These are phyloP conservation scores for Saccharomycodes ludwigii DNA, from an alignment of 805 yeast species.

Conservation along the genomic window DNA sequence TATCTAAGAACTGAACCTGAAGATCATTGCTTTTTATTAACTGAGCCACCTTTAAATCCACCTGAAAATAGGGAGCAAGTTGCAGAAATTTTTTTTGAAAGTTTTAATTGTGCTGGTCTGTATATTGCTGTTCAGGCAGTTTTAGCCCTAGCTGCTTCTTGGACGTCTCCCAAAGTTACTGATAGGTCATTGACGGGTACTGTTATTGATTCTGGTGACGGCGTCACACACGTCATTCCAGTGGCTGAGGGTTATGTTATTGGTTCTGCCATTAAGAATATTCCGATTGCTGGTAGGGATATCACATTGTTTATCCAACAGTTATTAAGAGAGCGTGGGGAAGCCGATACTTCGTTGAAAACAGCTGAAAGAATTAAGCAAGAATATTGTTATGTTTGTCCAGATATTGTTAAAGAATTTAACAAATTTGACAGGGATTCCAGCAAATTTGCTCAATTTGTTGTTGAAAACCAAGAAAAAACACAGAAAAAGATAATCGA, in stretches of 20 bases:
- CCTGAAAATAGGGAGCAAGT: slow-evolving; percentile 98
- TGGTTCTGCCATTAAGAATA: slow-evolving; percentile 93
- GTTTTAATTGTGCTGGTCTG: slow-evolving; percentile 96
- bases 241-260: slow-evolving; percentile 99
- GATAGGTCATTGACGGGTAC: slow-evolving; percentile 97
- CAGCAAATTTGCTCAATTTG: slow-evolving; percentile 84
- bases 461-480: slow-evolving; percentile 65
- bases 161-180: slow-evolving; percentile 93
- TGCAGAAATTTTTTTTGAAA: slow-evolving; percentile 97
- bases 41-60: slow-evolving; percentile 99
- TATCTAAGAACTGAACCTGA: slow-evolving; percentile 97
- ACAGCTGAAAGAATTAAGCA: slow-evolving; percentile 97
- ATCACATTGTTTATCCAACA: slow-evolving; percentile 90
- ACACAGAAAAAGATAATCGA: slow-evolving; percentile 63
- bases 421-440: slow-evolving; percentile 89
- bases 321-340: slow-evolving; percentile 92
- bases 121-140: slow-evolving; percentile 99
- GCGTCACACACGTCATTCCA: slow-evolving; percentile 98
- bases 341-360: slow-evolving; percentile 80
- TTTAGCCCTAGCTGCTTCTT: slow-evolving; percentile 93
- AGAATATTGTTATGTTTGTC: slow-evolving; percentile 93
- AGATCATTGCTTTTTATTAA: slow-evolving; percentile 87
- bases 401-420: slow-evolving; percentile 95
- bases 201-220: slow-evolving; percentile 96
- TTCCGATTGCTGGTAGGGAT: slow-evolving; percentile 98